These are phyloP conservation scores for Neofusicoccum parvum DNA, from an alignment of 2,329 filamentous ascomycete genomes.

Conservation along the genomic window DNA sequence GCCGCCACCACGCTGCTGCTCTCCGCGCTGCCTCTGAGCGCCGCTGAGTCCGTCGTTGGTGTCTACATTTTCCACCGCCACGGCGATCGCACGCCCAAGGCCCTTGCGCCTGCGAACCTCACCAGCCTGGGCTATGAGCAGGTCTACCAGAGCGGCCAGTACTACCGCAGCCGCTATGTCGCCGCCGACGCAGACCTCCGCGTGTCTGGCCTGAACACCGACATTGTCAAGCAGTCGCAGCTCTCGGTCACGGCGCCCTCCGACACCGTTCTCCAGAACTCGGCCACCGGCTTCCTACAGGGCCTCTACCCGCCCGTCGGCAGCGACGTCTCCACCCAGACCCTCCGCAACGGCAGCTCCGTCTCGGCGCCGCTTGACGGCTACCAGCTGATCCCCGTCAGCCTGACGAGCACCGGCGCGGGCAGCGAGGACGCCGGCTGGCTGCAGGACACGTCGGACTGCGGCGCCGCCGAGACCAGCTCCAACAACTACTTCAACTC, in stretches of 20 bases:
- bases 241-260: slow-evolving; percentile 71
- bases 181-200: slow-evolving; percentile 58
- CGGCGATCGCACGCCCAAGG: slow-evolving; percentile 83
- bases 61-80: slow-evolving; percentile 88
- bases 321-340: slow-evolving; percentile 54
- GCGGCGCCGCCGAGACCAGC: slow-evolving; percentile 57
- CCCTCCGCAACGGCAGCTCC: slow-evolving; percentile 69
- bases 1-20: slow-evolving; percentile 30
- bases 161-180: slow-evolving; percentile 78
- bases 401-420: slow-evolving; percentile 58
- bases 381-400: slow-evolving; percentile 82
- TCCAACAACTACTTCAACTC: slow-evolving; percentile 62
- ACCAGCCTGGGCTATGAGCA: slow-evolving; percentile 79
- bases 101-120: slow-evolving; percentile 68
- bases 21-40: slow-evolving; percentile 28
- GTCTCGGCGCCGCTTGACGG: slow-evolving; percentile 72
- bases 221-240: slow-evolving; percentile 70
- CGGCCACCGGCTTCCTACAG: slow-evolving; percentile 79
- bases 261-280: slow-evolving; percentile 78
- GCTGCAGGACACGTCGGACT: slow-evolving; percentile 61
- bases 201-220: slow-evolving; percentile 67
- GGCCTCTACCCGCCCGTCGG: slow-evolving; percentile 81
- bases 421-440: slow-evolving; percentile 61
- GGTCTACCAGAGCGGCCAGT: slow-evolving; percentile 70
- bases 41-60: slow-evolving; percentile 71